Evolutionary conservation across 2,329 filamentous ascomycete genomes (phyloP), one percentile per base, ranked within the genome.

Genomic region (Colletotrichum melonis): DNA sequence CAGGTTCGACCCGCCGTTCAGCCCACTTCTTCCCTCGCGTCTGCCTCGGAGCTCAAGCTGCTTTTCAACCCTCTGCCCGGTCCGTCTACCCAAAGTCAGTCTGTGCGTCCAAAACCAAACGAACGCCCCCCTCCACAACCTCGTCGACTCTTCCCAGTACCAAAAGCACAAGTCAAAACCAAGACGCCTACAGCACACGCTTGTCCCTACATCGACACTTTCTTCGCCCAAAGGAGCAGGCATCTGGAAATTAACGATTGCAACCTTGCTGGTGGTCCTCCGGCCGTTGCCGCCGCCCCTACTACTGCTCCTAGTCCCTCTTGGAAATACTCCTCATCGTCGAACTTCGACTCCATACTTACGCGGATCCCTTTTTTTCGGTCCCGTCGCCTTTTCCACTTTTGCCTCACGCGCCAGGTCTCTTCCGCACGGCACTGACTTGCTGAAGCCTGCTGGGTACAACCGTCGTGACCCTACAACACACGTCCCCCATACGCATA

Each of bases 241-340:
- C 67, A 67, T 72, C 67, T 74, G 75, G 75, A 74, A 76, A 76
- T 76, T 76, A 76, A 69, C 63, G 59, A 64, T 57, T 76, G 74
- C 71, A 74, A 76, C 75, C 70, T 74, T 71, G 72, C 72, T 72
- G 70, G 70, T 72, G 70, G 54, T 67, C 16, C 42, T 42, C 59
- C 38, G 67, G 63, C 70, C 70, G 59, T 58, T 69, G 70, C 66
- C 58, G 69, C 38, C 57, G 58, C 54, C 38, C 52, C 38, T 55
- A 49, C 14, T 49, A 49, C 42, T 49, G 42, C 5, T 49, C 42
- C 42, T 49, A 49, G 42, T 49, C 42, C 60, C n/a, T 52, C 60
- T 26, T 35, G 46, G 46, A 28, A 28, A 42, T 52, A 54, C 49
- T 55, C 62, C 14, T 54, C n/a, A 24, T 64, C 62, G 30, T 55